phyloP scores from a whole-genome alignment of 805 yeast species.

The Yueomyces sp. region DNA sequence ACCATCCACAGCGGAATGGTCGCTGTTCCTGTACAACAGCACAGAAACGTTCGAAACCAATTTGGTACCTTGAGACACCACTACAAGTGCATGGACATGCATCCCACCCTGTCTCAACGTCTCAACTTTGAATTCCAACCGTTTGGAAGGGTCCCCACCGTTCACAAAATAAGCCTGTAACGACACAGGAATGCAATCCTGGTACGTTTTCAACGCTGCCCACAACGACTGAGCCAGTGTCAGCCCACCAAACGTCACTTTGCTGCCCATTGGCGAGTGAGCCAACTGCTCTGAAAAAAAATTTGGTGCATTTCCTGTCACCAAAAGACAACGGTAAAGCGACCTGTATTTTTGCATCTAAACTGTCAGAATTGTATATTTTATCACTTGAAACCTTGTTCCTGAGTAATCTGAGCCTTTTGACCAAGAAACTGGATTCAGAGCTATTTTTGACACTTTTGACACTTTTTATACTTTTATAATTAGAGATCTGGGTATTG shows the following conservation, averaged over 20 bases:
- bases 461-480: too few species aligned
- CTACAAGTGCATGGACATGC: conserved; percentile 39
- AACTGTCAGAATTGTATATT: too few species aligned
- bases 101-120: conserved; percentile 39
- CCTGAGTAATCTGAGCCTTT: too few species aligned
- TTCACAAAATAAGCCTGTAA: conserved; percentile 48
- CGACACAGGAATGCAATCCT: conserved; percentile 42
- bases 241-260: conserved; percentile 64
- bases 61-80: conserved; percentile 39
- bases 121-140: conserved; percentile 41
- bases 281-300: conserved; percentile 1
- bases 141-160: conserved; percentile 35
- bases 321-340: too few species aligned
- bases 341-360: too few species aligned
- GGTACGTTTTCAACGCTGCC: conserved; percentile 43
- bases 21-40: conserved; percentile 26
- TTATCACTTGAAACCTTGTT: too few species aligned
- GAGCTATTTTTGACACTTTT: too few species aligned
- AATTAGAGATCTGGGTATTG: too few species aligned
- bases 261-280: conserved; percentile 36
- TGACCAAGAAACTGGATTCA: too few species aligned
- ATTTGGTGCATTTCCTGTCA: neutral
- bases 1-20: neutral
- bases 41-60: conserved; percentile 40
- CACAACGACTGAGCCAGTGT: conserved; percentile 50